Base-by-base conservation (phyloP, 345 rosid species). In the Cardiospermum halicacabum region DNA sequence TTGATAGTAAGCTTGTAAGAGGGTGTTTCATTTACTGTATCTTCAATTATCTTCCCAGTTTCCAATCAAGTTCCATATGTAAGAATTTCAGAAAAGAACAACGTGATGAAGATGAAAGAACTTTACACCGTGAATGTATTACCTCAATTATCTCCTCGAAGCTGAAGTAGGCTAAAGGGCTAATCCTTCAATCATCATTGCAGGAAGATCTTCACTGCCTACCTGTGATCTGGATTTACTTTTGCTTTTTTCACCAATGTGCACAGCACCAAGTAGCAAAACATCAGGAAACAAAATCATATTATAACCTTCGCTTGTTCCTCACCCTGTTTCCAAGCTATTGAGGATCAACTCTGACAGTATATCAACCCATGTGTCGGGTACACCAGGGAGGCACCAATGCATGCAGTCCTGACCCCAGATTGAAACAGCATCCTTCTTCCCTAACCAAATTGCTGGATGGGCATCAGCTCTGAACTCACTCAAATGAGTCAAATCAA, bases 321-420 rank as follows among this genome's bases (percentile, higher is more conserved):
- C 54, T 80, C 69, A 68, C 62, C 70, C 54, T 39, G 64, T 74
- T 74, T 72, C 58, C 1, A 68, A 55, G 65, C 75, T 64, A 53
- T 62, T 56, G 25, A 4, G 65, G 58, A 85, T 80, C 57, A 87
- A 77, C 65, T 87, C 79, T 1, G 89, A 74, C 67, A 89, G 77
- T 37, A 94, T 84, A 77, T 94, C 90, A 4, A 75, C 97, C 99
- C 97, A 91, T 34, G 96, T 91, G 60, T 89, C 99, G 0, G 99
- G 99, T 32, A 94, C 80, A 55, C 99, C 97, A 0, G 99, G 96
- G 21, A 94, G 80, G 86, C 99, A 94, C 99, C 99, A 94, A 50
- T 94, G 99, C 99, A 94, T 80, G 83, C 99, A 94, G 75, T 94
- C 99, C 72, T 94, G 96, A 65, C 97, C 96, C 96, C 97, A 91